These are phyloP conservation scores for Geranium rotundifolium DNA, from an alignment of 345 rosid genomes.

Conservation along the genomic window DNA sequence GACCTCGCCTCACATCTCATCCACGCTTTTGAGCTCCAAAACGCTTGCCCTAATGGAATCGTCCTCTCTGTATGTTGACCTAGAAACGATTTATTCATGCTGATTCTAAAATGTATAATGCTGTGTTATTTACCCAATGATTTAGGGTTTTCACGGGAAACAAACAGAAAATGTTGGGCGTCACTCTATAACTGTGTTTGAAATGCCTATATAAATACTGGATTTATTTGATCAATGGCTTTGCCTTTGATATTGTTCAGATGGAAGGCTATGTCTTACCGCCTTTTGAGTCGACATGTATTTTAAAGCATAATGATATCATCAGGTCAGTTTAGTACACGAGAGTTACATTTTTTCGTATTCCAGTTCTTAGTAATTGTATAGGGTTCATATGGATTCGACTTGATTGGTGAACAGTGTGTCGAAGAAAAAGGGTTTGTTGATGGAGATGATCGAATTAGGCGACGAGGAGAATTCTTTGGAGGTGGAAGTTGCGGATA, in stretches of 20 bases:
- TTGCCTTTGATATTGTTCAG: conserved; percentile 25
- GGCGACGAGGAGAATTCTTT: conserved; percentile 21
- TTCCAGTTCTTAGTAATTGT: background rate
- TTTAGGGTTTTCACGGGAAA: no score
- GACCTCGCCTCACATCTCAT: conserved; percentile 54
- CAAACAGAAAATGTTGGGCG: no score
- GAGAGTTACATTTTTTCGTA: background rate
- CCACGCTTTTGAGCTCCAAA: conserved; percentile 39
- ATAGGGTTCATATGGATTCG: background rate
- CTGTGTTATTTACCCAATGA: background rate
- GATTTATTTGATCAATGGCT: background rate
- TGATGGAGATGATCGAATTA: conserved; percentile 17
- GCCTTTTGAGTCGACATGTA: conserved; percentile 59
- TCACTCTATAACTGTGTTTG: background rate
- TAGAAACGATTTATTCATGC: background rate
- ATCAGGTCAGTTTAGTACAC: conserved; percentile 38
- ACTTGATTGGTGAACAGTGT: conserved; percentile 30
- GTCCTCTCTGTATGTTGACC: conserved; percentile 44
- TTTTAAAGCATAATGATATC: conserved; percentile 70
- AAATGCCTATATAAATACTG: background rate
- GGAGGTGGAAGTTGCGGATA: conserved; percentile 27
- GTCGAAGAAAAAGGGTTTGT: conserved; percentile 34
- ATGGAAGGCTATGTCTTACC: conserved; percentile 93
- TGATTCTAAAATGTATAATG: background rate
- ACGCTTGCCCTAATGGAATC: conserved; percentile 66